A percentile compares a stretch with the other conserved stretches of the same genome.
Conservation (phyloP, 2,329 filamentous ascomycete species). For the Coniella vitis region DNA sequence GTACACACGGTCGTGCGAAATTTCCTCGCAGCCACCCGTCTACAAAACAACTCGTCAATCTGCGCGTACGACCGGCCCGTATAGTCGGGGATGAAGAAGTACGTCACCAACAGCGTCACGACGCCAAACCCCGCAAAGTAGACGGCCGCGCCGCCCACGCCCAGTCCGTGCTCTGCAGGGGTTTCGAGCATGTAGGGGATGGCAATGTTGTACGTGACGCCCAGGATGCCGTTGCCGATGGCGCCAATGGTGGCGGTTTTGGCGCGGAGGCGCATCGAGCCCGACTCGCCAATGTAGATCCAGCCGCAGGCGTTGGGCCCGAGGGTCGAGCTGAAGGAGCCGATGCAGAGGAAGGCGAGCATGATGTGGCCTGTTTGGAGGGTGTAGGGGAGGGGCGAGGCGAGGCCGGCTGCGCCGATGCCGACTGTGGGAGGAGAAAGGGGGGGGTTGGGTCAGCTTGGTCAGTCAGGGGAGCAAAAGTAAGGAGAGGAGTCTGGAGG, state of each 20-base stretch:
- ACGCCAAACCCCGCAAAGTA: not conserved
- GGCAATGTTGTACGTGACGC: not conserved
- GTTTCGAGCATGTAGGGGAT: conserved; percentile 2
- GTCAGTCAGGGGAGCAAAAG: not conserved
- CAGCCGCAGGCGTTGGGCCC: not conserved
- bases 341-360: not conserved
- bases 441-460: not conserved
- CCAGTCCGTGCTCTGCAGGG: not conserved
- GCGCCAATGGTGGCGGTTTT: not conserved
- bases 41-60: not conserved
- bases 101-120: not conserved
- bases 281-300: conserved; percentile 1
- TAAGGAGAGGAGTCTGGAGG: not conserved
- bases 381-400: not conserved
- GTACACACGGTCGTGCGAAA: not conserved
- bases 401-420: not conserved
- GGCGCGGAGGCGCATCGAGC: not conserved
- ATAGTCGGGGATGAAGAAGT: not conserved
- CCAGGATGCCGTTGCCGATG: not conserved
- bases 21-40: not conserved
- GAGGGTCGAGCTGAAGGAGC: not conserved
- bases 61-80: not conserved
- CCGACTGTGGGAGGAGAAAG: not conserved
- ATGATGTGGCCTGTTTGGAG: not conserved
- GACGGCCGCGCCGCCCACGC: not conserved